phyloP scores from a whole-genome alignment of 23 red algal species.

The Gracilaria gracilis region DNA sequence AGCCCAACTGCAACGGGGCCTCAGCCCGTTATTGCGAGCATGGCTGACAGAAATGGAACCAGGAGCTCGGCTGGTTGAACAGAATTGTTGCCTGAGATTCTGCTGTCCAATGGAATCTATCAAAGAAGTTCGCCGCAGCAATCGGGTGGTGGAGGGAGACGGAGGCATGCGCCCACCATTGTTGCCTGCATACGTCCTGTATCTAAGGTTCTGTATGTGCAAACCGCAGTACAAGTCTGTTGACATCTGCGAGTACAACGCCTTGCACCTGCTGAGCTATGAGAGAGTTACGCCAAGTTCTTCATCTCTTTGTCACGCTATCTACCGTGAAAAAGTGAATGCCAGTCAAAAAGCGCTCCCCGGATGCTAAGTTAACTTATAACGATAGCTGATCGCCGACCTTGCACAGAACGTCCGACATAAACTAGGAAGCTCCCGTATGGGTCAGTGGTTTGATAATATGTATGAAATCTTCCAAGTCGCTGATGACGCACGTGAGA shows the following conservation, averaged over 20 bases:
- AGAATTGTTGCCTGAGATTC: constrained; percentile 4
- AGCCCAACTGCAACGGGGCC: not conserved
- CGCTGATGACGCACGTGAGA: no score
- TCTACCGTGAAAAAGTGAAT: no score
- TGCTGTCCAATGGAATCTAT: not conserved
- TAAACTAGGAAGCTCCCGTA: no score
- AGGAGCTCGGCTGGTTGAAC: not conserved
- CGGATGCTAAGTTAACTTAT: no score
- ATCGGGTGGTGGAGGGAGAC: not conserved
- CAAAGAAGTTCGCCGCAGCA: not conserved
- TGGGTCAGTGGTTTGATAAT: no score
- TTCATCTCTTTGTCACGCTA: no score
- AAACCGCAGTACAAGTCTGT: not conserved
- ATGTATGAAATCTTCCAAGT: no score
- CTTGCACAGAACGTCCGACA: no score
- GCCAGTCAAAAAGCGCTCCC: no score
- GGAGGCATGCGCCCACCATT: not conserved
- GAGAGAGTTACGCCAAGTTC: no score
- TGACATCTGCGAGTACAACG: not conserved
- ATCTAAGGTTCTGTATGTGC: not conserved
- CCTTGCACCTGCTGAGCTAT: not conserved
- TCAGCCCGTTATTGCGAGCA: not conserved
- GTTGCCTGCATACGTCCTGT: not conserved
- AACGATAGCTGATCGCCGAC: no score
- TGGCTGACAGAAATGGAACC: not conserved